Evolutionary conservation across 352 stramenopile genomes (phyloP), one percentile per base, ranked within the genome.

Genomic region (Aphanomyces cochlioides): DNA sequence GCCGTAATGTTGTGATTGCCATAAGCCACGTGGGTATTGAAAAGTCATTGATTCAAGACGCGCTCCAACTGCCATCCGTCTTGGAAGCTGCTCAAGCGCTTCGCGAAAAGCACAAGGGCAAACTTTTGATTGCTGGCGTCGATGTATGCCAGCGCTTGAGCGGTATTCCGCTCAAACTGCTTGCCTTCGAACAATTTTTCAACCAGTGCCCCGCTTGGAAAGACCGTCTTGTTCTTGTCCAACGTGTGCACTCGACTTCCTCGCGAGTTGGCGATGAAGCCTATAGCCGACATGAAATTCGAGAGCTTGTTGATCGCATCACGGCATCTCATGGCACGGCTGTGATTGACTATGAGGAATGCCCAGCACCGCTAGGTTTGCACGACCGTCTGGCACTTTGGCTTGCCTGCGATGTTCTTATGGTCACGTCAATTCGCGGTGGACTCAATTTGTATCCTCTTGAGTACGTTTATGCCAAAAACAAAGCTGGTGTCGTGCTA

Each of bases 21-120:
- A 98, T 99, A 73, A 98, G 88, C 64, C 97, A 99, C 76, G 96
- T 99, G 12, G 95, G 90, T 50, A 98, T 99, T 73, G 97, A 99
- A 79, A 90, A 79, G n/a, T 74, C 74, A 0, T 64, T 83, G 34
- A 93, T 96, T 64, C 80, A 80, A 0, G 69, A 80, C 5, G 74
- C 82, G 19, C 56, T 90, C 21, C 63, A 75, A 58, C 83, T 87
- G 38, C 82, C 84, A 5, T 80, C 83, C 28, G 93, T 98, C 4
- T 75, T 93, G 53, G 80, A 91, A 61, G 88, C 84, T 43, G 84
- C 85, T 5, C 75, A 78, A 3, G 79, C 85, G 36, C 77, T 98
- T 3, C 83, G 88, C 43, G 79, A 95, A 34, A 98, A 98, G 74
- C 90, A 98, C 75, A 75, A 82, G 1, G 90, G 90, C 10, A 98